Evolutionary conservation across 441 rosid genomes (phyloP).

Genomic region (Pelargonium australe): DNA sequence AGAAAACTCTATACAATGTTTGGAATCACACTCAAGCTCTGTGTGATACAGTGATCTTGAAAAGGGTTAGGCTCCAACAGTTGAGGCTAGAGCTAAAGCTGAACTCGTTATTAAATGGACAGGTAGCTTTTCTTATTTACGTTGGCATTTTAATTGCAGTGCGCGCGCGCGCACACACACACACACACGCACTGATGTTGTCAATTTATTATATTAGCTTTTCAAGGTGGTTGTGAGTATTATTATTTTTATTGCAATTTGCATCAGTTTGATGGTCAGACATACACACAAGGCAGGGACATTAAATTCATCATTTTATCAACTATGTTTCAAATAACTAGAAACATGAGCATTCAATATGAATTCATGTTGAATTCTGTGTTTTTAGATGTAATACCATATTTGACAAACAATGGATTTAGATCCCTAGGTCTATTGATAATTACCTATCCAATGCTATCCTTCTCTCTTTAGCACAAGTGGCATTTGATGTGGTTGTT

Average conservation of each 20-base stretch:
- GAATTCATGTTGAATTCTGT: too few relatives aligned
- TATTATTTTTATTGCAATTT: neutral
- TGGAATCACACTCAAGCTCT: constrained; percentile 58
- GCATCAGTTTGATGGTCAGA: neutral
- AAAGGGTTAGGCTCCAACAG: constrained; percentile 63
- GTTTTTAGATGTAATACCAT: too few relatives aligned
- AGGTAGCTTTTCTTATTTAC: constrained; percentile 41
- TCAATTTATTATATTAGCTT: neutral
- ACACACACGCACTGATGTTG: neutral
- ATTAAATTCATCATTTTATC: too few relatives aligned
- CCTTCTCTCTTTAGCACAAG: neutral
- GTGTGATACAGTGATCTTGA: constrained; percentile 61
- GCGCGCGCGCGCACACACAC: neutral
- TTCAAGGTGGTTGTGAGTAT: neutral
- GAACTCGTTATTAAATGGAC: constrained; percentile 53
- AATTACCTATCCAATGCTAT: neutral
- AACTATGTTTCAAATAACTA: too few relatives aligned
- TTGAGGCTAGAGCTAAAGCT: constrained; percentile 69
- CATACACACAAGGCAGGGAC: too few relatives aligned
- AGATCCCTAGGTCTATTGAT: neutral
- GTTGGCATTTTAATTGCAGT: constrained; percentile 1
- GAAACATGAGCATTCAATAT: too few relatives aligned
- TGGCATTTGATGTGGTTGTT: neutral
- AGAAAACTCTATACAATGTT: constrained; percentile 65
- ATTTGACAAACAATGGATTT: too few relatives aligned